Evolutionary conservation across 306 rosid species (phyloP), one percentile per base, ranked within the genome.

Genomic region (Pyrus betulifolia): DNA sequence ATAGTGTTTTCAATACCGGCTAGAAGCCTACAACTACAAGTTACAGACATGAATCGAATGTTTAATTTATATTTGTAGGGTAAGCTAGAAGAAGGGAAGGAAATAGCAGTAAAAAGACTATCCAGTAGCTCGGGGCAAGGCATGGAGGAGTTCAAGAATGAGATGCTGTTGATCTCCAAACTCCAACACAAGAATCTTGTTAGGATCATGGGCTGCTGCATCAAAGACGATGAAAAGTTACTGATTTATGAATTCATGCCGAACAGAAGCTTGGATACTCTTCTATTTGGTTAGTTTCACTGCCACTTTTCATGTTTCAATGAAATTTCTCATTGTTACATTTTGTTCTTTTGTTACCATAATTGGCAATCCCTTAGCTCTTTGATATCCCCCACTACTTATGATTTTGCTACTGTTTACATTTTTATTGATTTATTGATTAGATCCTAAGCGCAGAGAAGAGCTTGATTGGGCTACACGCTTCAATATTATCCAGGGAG

Each of bases 161-260:
- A 85, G 69, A 67, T 80, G 27, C 6, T 54, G 28, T 67, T 86
- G 70, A 80, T 86, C 46, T 68, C 81, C 1, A 83, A 83, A 44
- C 89, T 83, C 40, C 86, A 77, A 19, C 81, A 83, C 44, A 78
- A 80, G 67, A 86, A 86, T 71, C 85, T 86, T 80, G 89, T 80
- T 44, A 71, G 70, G 70, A 55, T 82, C 40, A 13, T 80, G 17
- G 89, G 89, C 21, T 86, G 74, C 61, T 86, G 85, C 22, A 22
- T 80, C 22, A 57, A 86, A 8, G 40, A 54, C 1, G 85, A 77
- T 13, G 89, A 82, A 72, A 86, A 75, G 63, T 45, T 83, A 59
- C 74, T 86, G 8, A 33, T 82, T 6, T 85, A 82, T 44, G 89
- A 85, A 46, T 80, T 69, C 67, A 80, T 82, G 86, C 79, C 84